These are phyloP conservation scores for Lonicera japonica DNA, from an alignment of 129 eudicot species.

Conservation along the genomic window DNA sequence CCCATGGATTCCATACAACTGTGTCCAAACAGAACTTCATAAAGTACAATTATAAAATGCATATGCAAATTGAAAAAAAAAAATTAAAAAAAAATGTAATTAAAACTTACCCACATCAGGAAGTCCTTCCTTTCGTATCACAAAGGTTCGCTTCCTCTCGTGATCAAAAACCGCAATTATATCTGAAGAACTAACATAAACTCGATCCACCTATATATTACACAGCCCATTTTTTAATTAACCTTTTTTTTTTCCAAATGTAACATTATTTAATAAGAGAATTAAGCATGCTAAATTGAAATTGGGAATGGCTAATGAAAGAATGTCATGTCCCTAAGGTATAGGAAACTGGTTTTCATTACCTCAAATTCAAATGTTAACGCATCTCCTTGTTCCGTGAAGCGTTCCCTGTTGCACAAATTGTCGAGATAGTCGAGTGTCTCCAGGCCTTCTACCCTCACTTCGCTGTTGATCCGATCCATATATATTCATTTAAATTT, in stretches of 20 bases:
- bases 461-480: constrained; percentile 52
- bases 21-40: neutral
- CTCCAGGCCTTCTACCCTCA: constrained; percentile 92
- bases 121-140: constrained; percentile 73
- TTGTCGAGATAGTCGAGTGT: constrained; percentile 88
- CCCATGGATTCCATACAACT: constrained; percentile 99
- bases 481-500: neutral
- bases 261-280: no score
- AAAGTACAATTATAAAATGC: neutral
- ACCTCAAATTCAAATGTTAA: constrained; percentile 94
- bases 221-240: neutral
- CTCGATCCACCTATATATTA: constrained; percentile 62
- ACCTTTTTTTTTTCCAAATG: neutral
- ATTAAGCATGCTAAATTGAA: no score
- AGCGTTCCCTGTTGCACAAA: constrained; percentile 55
- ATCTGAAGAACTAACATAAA: constrained; percentile 67
- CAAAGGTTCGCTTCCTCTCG: constrained; percentile 65
- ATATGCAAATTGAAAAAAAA: neutral
- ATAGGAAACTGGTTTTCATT: neutral
- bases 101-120: constrained; percentile 74
- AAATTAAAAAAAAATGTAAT: neutral
- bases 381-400: constrained; percentile 96
- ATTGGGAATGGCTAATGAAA: no score
- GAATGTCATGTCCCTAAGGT: no score
- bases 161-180: constrained; percentile 77